phyloP scores from a whole-genome alignment of 176 grass and related monocot genomes.

The Triticum turgidum region DNA sequence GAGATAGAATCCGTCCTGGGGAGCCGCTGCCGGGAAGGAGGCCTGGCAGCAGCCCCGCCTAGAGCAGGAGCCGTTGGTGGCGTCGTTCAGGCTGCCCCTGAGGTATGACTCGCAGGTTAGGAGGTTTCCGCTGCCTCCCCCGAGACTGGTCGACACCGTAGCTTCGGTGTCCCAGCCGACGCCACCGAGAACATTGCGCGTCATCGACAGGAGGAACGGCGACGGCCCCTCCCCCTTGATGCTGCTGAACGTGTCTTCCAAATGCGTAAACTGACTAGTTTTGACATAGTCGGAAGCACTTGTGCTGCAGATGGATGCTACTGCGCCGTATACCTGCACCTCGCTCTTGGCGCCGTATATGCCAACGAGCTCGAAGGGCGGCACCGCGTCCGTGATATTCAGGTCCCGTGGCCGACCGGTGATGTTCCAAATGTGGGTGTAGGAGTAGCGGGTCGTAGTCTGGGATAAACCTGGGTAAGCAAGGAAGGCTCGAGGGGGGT shows the following conservation, averaged over 20 bases:
- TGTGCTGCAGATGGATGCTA: neutral
- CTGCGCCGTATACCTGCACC: neutral
- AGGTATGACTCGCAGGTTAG: neutral
- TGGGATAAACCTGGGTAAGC: no score
- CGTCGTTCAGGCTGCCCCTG: neutral
- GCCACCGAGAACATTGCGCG: neutral
- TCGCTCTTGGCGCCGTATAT: neutral
- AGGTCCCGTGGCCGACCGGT: no score
- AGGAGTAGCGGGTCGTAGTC: no score
- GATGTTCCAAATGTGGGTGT: no score
- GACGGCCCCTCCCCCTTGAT: neutral
- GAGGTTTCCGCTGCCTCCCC: neutral
- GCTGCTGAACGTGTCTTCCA: no score
- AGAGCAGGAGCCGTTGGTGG: neutral
- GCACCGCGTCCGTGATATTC: no score
- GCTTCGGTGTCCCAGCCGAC: neutral
- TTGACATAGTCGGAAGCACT: neutral
- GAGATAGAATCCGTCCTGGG: no score
- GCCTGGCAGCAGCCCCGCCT: neutral
- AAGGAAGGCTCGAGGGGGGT: neutral
- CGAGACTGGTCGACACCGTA: neutral
- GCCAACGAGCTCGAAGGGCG: neutral
- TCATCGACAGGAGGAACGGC: neutral
- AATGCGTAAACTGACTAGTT: no score
- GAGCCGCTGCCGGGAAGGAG: neutral